Base-by-base conservation (phyloP, 805 yeast species). In the Pichia occidentalis region DNA sequence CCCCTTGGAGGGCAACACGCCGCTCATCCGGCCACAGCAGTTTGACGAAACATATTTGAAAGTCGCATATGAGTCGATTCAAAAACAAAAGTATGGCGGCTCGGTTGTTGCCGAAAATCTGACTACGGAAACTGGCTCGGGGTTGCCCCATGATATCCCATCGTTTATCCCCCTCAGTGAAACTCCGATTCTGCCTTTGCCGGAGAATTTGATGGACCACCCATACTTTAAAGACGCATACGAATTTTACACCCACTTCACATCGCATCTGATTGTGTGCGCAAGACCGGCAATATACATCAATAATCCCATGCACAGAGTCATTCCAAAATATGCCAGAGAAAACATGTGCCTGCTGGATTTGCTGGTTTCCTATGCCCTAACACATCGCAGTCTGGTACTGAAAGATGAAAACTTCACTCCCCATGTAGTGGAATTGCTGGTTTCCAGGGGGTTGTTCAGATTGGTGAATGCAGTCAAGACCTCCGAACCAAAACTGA, bases 241-340 rank as follows among this genome's bases (percentile, higher is more conserved):
- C 57, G 76, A 77, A 40, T 77, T 77, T 44, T 83, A 73, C 65
- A 58, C 74, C 4, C 65, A 73, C 33, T 71, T 72, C 8, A 80
- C 83, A 0, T 71, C 86, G 2, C 67, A 65, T 31, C 62, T 68
- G 16, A 63, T 81, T 13, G 83, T 78, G 7, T 85, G 86, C 0
- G 76, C 81, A 0, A 82, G 83, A 3, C 64, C 72, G 2, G 52
- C 63, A 8, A 48, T 68, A 1, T 77, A 77, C 48, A 75, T 72
- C 13, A 77, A 79, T 46, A 81, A 81, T 49, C 92, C 92, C 0
- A 79, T 80, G 59, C 67, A 69, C 40, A 69, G 67, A 10, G 56
- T 79, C 7, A 54, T 83, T 9, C 87, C 90, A 0, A 71, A 70
- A 46, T 67, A 80, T 70, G 85, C 88, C 0, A 60, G 74, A 63